These are phyloP conservation scores for Cryphonectria naterciae DNA, from an alignment of 2,329 filamentous ascomycete species.

Conservation along the genomic window DNA sequence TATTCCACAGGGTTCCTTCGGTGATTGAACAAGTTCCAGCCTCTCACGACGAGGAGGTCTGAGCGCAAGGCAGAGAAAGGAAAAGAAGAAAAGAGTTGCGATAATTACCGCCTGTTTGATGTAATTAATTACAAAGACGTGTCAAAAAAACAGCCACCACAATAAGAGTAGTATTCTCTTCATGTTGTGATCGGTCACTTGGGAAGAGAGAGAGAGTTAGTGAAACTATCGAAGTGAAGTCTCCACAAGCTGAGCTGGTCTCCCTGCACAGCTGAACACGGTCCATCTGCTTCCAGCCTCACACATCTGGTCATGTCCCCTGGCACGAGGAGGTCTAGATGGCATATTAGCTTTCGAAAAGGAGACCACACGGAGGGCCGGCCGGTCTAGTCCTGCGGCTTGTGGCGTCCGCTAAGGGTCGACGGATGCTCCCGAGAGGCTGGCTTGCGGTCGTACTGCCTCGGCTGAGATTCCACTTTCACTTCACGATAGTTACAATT, in stretches of 20 bases:
- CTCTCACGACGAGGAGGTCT: not conserved
- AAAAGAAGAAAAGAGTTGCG: not conserved
- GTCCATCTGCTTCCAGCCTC: not conserved
- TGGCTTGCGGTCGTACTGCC: not conserved
- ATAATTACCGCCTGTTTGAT: not conserved
- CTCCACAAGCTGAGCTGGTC: constrained; percentile 3
- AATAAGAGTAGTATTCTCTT: not conserved
- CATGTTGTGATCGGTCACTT: not conserved
- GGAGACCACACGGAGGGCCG: not conserved
- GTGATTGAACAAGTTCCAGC: not conserved
- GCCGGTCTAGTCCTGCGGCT: not conserved
- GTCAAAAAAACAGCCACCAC: not conserved
- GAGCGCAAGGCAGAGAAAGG: not conserved
- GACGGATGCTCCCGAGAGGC: not conserved
- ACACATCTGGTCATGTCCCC: not conserved
- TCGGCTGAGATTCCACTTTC: not conserved
- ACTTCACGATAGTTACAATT: not conserved
- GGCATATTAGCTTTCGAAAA: not conserved
- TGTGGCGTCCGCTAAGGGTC: too few species aligned
- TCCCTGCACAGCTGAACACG: constrained; percentile 1
- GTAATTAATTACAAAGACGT: not conserved
- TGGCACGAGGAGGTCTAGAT: not conserved
- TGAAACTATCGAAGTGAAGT: not conserved
- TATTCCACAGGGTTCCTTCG: not conserved
- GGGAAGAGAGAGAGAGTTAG: not conserved